Evolutionary conservation across 1,139 yeast species (phyloP), one percentile per base, ranked within the genome.

Genomic region (Saccharomyces pastorianus): DNA sequence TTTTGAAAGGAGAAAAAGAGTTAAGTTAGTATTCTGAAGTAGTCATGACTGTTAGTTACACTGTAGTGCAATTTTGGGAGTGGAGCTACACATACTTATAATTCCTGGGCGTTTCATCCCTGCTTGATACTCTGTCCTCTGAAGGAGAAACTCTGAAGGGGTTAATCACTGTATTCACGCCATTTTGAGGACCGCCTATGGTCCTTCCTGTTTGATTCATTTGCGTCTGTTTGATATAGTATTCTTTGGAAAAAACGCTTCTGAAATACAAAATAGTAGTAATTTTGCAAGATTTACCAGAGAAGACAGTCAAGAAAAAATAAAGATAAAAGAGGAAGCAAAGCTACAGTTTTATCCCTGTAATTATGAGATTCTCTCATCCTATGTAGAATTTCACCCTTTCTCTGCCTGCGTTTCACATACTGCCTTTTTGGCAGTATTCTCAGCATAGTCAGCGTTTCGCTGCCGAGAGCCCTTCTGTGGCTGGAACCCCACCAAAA

Each of bases 111-210:
- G 48, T 26, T 11, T 25, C 31, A 14, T 46, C 48, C 13, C 34
- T 32, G 26, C 49, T 28, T 32, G 41, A 23, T 9, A 28, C 49
- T 44, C 51, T n/a, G 46, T 44, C 46, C 9, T 42, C 14, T 32
- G 52, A 32, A 42, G 44, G 28, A 25, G 51, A 48, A 26, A 26
- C 17, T 28, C 44, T 23, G 17, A 29, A 31, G 17, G 44, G 44
- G 11, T 38, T 38, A 20, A 17, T 25, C 13, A 11, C 44, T 17
- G 44, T 4, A 38, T 38, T 38, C 11, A 20, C 25, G 11, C 44
- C 23, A 9, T 38, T 38, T 8, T 17, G 44, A 11, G 44, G 17
- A 17, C 44, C 44, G 7, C 25, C 25, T 17, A 38, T 8, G 44
- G 13, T 38, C 17, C 44, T 38, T 4, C 44, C 44, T 38, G 44